These are phyloP conservation scores for Butyriboletus loyo DNA, from an alignment of 768 basidiomycete genomes.

Conservation along the genomic window DNA sequence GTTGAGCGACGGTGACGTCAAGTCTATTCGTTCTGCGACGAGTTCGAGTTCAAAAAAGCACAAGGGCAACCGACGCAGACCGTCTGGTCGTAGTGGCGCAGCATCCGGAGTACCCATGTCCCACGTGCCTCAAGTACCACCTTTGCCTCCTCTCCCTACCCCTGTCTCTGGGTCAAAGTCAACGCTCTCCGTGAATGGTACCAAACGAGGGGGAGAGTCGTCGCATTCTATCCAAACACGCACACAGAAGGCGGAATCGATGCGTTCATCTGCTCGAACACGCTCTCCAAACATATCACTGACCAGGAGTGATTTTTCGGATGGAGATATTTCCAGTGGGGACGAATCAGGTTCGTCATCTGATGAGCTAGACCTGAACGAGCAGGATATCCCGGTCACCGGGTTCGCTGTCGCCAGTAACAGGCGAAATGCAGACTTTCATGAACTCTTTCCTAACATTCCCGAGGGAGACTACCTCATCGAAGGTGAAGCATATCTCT, in stretches of 20 bases:
- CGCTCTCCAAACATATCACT: constrained; percentile 21
- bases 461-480: constrained; percentile 97
- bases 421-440: constrained; percentile 93
- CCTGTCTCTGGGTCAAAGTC: constrained; percentile 17
- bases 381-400: constrained; percentile 83
- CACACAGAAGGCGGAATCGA: not conserved
- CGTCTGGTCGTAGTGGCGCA: constrained; percentile 42
- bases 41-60: constrained; percentile 29
- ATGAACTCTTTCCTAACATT: constrained; percentile 84
- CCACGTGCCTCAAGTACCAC: constrained; percentile 49
- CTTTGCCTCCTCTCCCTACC: constrained; percentile 19
- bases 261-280: constrained; percentile 7
- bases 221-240: constrained; percentile 1
- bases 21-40: constrained; percentile 22
- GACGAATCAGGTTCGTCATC: constrained; percentile 32
- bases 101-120: constrained; percentile 67
- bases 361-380: constrained; percentile 34
- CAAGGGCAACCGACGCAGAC: constrained; percentile 16
- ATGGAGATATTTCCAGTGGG: constrained; percentile 30
- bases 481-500: constrained; percentile 63
- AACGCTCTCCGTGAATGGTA: constrained; percentile 14
- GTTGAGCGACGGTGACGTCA: constrained; percentile 24
- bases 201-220: constrained; percentile 7
- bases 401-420: constrained; percentile 97
- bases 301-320: constrained; percentile 26